A percentile compares a stretch with the other conserved stretches of the same genome.
These are phyloP conservation scores for Metschnikowia cubensis DNA, from an alignment of 805 yeast genomes.

Conservation along the genomic window DNA sequence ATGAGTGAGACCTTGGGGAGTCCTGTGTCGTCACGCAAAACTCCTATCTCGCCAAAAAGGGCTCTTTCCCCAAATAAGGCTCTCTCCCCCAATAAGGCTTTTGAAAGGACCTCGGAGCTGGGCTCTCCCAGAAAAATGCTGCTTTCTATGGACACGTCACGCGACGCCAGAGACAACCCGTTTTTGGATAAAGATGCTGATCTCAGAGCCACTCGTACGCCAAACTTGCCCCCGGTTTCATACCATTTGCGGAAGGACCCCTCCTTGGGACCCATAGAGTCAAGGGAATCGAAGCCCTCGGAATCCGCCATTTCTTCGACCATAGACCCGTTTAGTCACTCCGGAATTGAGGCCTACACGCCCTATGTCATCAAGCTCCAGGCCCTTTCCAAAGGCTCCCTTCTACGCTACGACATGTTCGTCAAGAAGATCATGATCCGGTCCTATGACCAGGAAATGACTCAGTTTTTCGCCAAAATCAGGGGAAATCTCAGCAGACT, in stretches of 20 bases:
- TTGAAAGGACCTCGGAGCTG: too few relatives aligned
- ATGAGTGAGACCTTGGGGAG: slow-evolving; percentile 17
- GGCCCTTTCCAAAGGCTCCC: slow-evolving; percentile 66
- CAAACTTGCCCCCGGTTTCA: not conserved
- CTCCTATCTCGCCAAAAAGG: not conserved
- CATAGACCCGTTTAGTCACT: too few relatives aligned
- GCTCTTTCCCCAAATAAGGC: not conserved
- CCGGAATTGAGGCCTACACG: slow-evolving; percentile 2
- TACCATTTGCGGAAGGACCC: not conserved
- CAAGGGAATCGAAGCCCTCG: too few relatives aligned
- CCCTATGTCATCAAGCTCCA: slow-evolving; percentile 51
- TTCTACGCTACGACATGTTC: slow-evolving; percentile 58
- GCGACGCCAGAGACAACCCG: not conserved
- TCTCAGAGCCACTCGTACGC: slow-evolving; percentile 1
- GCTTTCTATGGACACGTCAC: not conserved
- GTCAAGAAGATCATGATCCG: slow-evolving; percentile 59
- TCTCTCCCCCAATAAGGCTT: too few relatives aligned
- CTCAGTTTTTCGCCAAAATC: slow-evolving; percentile 45
- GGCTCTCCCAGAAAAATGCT: not conserved
- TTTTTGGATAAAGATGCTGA: not conserved
- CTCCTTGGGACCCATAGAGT: too few relatives aligned
- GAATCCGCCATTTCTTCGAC: too few relatives aligned
- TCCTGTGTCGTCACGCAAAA: not conserved
- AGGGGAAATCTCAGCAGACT: slow-evolving; percentile 45
- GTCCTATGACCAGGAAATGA: slow-evolving; percentile 50